These are phyloP conservation scores for Pyrrhoderma lamaoense DNA, from an alignment of 1,284 basidiomycete species.

Conservation along the genomic window DNA sequence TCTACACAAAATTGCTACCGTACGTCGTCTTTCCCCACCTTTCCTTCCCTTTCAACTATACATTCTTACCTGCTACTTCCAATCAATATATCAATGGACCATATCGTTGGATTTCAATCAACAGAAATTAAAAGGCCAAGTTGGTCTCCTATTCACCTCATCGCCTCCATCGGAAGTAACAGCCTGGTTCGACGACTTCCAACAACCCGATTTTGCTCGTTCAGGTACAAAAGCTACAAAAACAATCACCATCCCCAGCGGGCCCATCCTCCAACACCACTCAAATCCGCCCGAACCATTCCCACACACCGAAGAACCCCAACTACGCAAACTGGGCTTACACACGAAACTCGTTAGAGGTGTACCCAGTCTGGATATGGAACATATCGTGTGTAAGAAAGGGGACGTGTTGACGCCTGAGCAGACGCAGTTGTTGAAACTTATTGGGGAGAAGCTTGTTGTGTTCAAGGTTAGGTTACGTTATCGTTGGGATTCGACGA, in stretches of 20 bases:
- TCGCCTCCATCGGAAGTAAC: slow-evolving; percentile 81
- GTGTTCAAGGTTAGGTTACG: slow-evolving; percentile 68
- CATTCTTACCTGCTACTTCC: no score
- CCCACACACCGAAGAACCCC: slow-evolving; percentile 95
- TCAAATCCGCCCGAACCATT: slow-evolving; percentile 79
- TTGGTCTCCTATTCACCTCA: slow-evolving; percentile 90
- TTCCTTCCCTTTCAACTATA: slow-evolving; percentile 7
- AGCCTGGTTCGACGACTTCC: slow-evolving; percentile 93
- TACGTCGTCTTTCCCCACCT: slow-evolving; percentile 31
- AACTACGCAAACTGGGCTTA: slow-evolving; percentile 87
- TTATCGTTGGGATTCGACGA: slow-evolving; percentile 69
- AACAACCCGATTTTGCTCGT: slow-evolving; percentile 87
- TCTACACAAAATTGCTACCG: slow-evolving; percentile 73
- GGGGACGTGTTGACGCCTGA: slow-evolving; percentile 77
- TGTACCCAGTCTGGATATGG: slow-evolving; percentile 75
- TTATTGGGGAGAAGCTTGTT: slow-evolving; percentile 83
- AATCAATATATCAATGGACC: no score
- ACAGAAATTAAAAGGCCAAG: slow-evolving; percentile 88
- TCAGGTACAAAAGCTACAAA: slow-evolving; percentile 75
- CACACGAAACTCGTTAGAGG: slow-evolving; percentile 82
- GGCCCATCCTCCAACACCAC: slow-evolving; percentile 65
- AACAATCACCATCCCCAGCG: slow-evolving; percentile 71
- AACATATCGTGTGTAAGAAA: slow-evolving; percentile 83
- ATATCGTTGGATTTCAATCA: no score
- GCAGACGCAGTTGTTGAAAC: slow-evolving; percentile 84